Conservation (phyloP, 2,329 filamentous ascomycete genomes). For the Fusarium anguioides region DNA sequence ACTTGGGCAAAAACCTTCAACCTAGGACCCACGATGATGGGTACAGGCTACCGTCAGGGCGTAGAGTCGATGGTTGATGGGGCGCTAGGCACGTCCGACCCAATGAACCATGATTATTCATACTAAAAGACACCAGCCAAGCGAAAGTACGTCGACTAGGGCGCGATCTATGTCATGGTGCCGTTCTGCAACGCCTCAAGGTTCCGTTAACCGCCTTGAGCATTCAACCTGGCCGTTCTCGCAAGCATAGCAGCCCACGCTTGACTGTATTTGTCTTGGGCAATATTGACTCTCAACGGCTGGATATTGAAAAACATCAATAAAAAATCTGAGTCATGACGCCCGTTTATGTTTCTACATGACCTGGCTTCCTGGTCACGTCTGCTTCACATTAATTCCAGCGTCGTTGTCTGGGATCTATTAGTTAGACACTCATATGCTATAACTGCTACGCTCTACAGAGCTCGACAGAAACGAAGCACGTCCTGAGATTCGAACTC, state of each 20-base stretch:
- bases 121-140: neutral
- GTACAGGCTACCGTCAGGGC: constrained; percentile 29
- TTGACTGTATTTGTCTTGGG: constrained; percentile 6
- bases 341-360: constrained; percentile 3
- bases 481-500: constrained; percentile 31
- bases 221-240: constrained; percentile 24
- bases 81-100: constrained; percentile 37
- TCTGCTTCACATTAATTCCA: neutral
- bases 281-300: constrained; percentile 13
- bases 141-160: constrained; percentile 19
- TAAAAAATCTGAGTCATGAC: constrained; percentile 18
- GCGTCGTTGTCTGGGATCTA: neutral
- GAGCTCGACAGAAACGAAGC: constrained; percentile 1
- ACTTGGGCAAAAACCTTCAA: constrained; percentile 38
- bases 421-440: neutral
- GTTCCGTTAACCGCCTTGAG: constrained; percentile 33
- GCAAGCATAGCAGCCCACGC: constrained; percentile 2
- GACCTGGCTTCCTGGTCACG: neutral
- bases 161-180: constrained; percentile 9
- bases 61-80: constrained; percentile 22
- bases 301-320: neutral
- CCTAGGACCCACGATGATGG: constrained; percentile 29
- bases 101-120: constrained; percentile 13
- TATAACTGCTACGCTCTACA: neutral
- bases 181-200: constrained; percentile 6